A percentile compares a stretch with the other conserved stretches of the same genome.
phyloP scores from a whole-genome alignment of 1,284 basidiomycete species.

The Termitomyces sp. region DNA sequence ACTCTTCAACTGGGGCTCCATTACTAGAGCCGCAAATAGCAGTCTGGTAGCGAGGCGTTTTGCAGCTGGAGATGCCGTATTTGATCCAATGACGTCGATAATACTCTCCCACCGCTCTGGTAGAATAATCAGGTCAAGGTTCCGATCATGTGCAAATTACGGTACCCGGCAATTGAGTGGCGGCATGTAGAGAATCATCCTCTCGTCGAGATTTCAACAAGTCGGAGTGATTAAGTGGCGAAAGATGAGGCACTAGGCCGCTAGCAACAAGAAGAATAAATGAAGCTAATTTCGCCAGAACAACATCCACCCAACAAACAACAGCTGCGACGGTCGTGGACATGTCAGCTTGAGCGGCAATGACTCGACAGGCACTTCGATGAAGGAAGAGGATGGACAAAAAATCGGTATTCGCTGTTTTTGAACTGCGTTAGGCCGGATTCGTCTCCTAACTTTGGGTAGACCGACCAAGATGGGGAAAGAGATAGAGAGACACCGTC shows the following conservation, averaged over 20 bases:
- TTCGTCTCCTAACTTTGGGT: constrained; percentile 7
- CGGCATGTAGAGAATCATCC: constrained; percentile 49
- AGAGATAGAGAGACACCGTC: constrained; percentile 10
- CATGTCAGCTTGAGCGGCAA: constrained; percentile 31
- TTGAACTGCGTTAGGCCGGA: constrained; percentile 5
- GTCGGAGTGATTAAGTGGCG: constrained; percentile 18
- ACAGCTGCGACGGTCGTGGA: constrained; percentile 25
- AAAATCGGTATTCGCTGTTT: constrained; percentile 29
- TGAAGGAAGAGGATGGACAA: constrained; percentile 44
- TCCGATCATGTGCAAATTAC: constrained; percentile 1
- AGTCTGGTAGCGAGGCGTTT: constrained; percentile 52
- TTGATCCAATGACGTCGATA: constrained; percentile 39
- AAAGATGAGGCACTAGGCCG: constrained; percentile 22
- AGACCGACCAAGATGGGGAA: constrained; percentile 19
- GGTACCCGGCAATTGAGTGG: constrained; percentile 62
- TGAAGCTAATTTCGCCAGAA: constrained; percentile 51
- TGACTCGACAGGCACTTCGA: constrained; percentile 40
- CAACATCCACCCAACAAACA: constrained; percentile 59
- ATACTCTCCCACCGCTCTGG: constrained; percentile 51
- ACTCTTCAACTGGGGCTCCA: constrained; percentile 38
- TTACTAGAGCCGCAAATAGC: constrained; percentile 49
- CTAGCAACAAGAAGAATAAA: constrained; percentile 33
- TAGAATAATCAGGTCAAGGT: neutral
- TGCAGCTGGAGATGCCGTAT: constrained; percentile 51
- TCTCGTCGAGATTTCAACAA: constrained; percentile 38